Evolutionary conservation across 345 rosid genomes (phyloP).

Genomic region (Gynandropsis gynandra): DNA sequence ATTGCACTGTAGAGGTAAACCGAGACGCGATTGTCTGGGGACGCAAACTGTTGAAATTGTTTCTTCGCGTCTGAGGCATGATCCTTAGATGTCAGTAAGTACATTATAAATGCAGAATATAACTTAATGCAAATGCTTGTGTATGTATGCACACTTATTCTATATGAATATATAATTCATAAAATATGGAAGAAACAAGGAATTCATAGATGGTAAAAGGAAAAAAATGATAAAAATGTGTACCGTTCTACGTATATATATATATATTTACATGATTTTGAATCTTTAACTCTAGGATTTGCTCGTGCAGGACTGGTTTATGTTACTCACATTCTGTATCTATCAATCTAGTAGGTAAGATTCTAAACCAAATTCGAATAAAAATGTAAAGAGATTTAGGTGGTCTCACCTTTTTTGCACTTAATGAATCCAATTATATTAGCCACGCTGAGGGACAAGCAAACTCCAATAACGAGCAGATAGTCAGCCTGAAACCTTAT

Average conservation of each 20-base stretch:
- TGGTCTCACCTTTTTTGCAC: constrained; percentile 51
- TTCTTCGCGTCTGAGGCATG: constrained; percentile 48
- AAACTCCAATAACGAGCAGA: constrained; percentile 59
- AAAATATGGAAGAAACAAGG: too few species aligned
- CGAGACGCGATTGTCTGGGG: constrained; percentile 75
- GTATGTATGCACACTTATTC: too few species aligned
- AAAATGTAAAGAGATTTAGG: neutral
- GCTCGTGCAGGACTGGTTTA: neutral
- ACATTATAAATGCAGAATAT: too few species aligned
- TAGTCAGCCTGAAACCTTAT: constrained; percentile 59
- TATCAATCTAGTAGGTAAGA: constrained; percentile 5
- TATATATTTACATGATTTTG: neutral
- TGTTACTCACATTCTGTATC: neutral
- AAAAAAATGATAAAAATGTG: too few species aligned
- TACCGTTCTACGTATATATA: neutral
- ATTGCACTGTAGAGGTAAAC: constrained; percentile 75
- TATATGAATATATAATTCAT: neutral
- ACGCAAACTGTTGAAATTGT: constrained; percentile 42
- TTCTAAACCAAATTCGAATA: neutral
- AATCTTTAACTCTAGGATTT: too few species aligned
- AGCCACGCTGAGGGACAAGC: constrained; percentile 51
- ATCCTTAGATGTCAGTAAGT: neutral
- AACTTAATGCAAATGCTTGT: too few species aligned
- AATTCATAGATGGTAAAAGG: too few species aligned
- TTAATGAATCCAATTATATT: constrained; percentile 69